Evolutionary conservation across 1,284 basidiomycete species (phyloP).

Genomic region (Ceratobasidium sp.): DNA sequence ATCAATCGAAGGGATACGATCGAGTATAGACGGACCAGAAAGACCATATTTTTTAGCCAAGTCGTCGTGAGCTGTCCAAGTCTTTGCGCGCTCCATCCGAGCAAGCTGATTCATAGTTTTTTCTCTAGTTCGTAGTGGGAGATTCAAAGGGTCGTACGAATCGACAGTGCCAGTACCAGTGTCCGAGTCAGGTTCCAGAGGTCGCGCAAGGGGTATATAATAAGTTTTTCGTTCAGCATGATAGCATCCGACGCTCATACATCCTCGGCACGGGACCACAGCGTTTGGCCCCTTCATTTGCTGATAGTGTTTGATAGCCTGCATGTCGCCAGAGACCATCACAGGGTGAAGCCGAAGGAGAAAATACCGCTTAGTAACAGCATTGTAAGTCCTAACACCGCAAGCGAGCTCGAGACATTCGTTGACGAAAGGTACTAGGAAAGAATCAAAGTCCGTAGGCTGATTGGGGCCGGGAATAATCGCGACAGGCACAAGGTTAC

Average conservation of each 20-base stretch:
- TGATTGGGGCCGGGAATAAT: constrained; percentile 64
- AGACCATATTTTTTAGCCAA: no score
- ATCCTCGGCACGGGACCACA: no score
- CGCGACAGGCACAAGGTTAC: constrained; percentile 60
- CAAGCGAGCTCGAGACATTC: constrained; percentile 60
- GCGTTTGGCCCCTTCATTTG: constrained; percentile 57
- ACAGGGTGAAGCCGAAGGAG: constrained; percentile 55
- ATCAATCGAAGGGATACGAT: constrained; percentile 26
- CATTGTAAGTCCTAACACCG: constrained; percentile 61
- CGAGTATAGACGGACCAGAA: constrained; percentile 61
- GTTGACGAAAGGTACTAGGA: constrained; percentile 59
- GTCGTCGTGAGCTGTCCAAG: no score
- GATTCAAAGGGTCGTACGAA: no score
- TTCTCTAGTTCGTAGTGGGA: no score
- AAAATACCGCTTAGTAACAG: background rate
- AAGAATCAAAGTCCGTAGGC: constrained; percentile 62
- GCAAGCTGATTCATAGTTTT: no score
- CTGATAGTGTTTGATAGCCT: constrained; percentile 57
- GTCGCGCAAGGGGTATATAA: no score
- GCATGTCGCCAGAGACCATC: constrained; percentile 67
- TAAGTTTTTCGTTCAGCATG: no score
- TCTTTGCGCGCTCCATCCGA: no score
- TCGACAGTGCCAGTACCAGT: no score
- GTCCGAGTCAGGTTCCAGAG: no score
- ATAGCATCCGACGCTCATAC: no score